Evolutionary conservation across 441 rosid genomes (phyloP).

Genomic region (Euphorbia schlechtendalii): DNA sequence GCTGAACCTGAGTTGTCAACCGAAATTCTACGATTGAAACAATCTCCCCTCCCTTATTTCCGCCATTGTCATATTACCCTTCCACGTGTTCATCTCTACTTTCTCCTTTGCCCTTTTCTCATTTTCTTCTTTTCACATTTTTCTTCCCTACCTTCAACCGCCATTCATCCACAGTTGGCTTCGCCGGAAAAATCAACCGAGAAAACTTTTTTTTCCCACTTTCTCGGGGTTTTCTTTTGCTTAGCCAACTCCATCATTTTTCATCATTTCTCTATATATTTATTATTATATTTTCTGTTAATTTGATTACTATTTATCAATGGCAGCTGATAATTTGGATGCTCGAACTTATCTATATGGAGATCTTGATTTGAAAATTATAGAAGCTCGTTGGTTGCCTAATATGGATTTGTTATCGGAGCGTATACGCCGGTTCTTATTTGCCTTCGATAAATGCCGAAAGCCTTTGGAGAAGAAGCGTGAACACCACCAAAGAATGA

Average conservation of each 20-base stretch:
- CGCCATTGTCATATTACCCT: background rate
- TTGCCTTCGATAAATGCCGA: slow-evolving; percentile 28
- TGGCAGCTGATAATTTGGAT: slow-evolving; percentile 18
- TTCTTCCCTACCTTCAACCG: slow-evolving; percentile 10
- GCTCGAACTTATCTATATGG: slow-evolving; percentile 47
- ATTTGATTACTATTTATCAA: background rate
- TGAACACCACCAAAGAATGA: slow-evolving; percentile 34
- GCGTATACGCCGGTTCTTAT: slow-evolving; percentile 47
- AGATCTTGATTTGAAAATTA: slow-evolving; percentile 55
- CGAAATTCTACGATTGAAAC: background rate
- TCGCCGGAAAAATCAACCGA: slow-evolving; percentile 28
- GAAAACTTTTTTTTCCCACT: background rate
- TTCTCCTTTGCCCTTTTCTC: background rate
- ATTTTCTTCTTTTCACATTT: background rate
- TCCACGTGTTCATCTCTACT: background rate
- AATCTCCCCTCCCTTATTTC: background rate
- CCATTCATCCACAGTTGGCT: slow-evolving; percentile 31
- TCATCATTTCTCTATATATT: background rate
- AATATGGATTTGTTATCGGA: slow-evolving; percentile 72
- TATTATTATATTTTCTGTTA: background rate
- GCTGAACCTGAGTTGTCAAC: background rate
- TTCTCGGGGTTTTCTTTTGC: slow-evolving; percentile 14
- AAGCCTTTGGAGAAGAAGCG: slow-evolving; percentile 19
- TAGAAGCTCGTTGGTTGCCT: slow-evolving; percentile 67
- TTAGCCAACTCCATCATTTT: slow-evolving; percentile 20